phyloP scores from a whole-genome alignment of 768 basidiomycete species.

The Suillus bovinus region DNA sequence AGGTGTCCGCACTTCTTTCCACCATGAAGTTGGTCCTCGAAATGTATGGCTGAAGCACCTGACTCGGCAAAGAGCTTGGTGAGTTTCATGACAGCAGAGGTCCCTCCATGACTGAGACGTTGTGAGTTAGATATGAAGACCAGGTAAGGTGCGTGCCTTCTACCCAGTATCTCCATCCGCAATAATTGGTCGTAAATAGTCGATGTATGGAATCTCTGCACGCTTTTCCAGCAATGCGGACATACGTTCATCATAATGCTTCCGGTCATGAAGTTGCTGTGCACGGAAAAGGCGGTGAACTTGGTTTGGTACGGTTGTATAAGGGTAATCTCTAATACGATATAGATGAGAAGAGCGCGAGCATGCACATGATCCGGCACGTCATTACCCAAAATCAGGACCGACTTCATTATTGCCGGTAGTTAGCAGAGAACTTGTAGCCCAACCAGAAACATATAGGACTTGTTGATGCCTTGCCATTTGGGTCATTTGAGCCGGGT shows the following conservation, averaged over 20 bases:
- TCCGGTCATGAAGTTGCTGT: slow-evolving; percentile 90
- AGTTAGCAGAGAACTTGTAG: slow-evolving; percentile 80
- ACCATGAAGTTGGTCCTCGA: slow-evolving; percentile 94
- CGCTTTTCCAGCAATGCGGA: slow-evolving; percentile 61
- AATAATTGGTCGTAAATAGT: slow-evolving; percentile 90
- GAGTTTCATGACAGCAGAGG: slow-evolving; percentile 94
- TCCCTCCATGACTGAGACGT: slow-evolving; percentile 74
- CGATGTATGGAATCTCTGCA: slow-evolving; percentile 72
- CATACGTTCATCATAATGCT: slow-evolving; percentile 87
- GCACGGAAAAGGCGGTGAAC: slow-evolving; percentile 90
- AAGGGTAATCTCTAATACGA: slow-evolving; percentile 79
- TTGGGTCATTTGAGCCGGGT: slow-evolving; percentile 94
- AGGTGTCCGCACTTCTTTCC: slow-evolving; percentile 96
- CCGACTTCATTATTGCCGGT: slow-evolving; percentile 92
- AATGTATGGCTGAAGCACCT: slow-evolving; percentile 86
- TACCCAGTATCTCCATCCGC: slow-evolving; percentile 96
- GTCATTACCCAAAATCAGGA: slow-evolving; percentile 75
- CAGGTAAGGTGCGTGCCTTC: slow-evolving; percentile 20
- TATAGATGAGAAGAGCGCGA: slow-evolving; percentile 7
- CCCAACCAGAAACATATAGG: slow-evolving; percentile 94
- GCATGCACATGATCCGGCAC: slow-evolving; percentile 9
- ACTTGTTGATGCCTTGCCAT: slow-evolving; percentile 87
- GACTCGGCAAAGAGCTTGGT: slow-evolving; percentile 94
- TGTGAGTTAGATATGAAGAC: slow-evolving; percentile 8
- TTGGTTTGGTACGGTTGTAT: slow-evolving; percentile 95